These are phyloP conservation scores for Panaeolus cyanescens DNA, from an alignment of 768 basidiomycete species.

Conservation along the genomic window DNA sequence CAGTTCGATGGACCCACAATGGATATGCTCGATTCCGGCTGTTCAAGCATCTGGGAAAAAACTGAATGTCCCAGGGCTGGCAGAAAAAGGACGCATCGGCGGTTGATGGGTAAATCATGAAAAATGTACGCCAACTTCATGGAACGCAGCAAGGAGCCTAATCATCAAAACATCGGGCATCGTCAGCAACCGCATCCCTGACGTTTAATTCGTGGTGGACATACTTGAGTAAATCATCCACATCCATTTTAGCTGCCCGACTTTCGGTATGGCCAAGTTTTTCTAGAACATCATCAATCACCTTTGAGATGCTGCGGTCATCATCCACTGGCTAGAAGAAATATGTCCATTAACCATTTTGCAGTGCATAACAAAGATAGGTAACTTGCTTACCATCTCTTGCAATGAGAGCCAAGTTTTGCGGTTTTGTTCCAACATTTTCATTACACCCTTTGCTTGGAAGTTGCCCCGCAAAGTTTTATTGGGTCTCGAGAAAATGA, in stretches of 20 bases:
- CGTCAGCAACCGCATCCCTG: no score
- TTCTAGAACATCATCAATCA: constrained; percentile 72
- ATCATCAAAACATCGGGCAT: no score
- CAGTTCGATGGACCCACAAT: no score
- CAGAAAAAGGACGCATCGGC: background rate
- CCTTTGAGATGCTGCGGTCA: constrained; percentile 64
- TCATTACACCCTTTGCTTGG: constrained; percentile 90
- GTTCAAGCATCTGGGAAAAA: no score
- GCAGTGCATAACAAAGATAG: background rate
- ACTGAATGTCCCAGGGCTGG: background rate
- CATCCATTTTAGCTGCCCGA: constrained; percentile 90
- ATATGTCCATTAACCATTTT: constrained; percentile 1
- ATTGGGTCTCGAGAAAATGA: constrained; percentile 88
- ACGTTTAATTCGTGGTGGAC: constrained; percentile 26
- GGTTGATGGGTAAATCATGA: constrained; percentile 36
- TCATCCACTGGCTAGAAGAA: constrained; percentile 64
- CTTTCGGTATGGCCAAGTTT: constrained; percentile 75
- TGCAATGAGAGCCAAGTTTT: constrained; percentile 89
- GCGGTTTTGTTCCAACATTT: constrained; percentile 93
- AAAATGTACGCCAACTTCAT: constrained; percentile 75
- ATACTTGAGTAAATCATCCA: constrained; percentile 89
- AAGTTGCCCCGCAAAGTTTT: constrained; percentile 91
- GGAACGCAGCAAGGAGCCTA: constrained; percentile 73
- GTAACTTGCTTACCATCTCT: constrained; percentile 47
- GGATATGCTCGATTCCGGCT: no score